Conservation (phyloP, 2,329 filamentous ascomycete species). For the Cryphonectria nitschkei region DNA sequence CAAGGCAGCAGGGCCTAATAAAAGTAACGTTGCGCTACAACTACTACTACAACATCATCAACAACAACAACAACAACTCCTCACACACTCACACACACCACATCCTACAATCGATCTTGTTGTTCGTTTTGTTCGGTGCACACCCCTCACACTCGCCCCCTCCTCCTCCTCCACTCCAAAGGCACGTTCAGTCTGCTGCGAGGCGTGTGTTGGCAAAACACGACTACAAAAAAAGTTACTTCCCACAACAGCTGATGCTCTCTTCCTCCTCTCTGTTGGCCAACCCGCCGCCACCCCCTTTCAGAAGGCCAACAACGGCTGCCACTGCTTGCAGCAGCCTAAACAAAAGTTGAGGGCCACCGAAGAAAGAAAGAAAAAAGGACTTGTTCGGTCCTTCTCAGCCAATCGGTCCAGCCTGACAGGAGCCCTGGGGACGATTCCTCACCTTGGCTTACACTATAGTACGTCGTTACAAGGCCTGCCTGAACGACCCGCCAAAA, state of each 20-base stretch:
- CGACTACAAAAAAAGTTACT: too few species aligned
- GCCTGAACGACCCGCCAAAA: background rate
- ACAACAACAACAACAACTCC: too few species aligned
- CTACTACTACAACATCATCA: background rate
- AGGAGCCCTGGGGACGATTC: background rate
- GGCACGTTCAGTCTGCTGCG: conserved; percentile 1
- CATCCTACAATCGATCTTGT: too few species aligned
- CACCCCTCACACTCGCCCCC: too few species aligned
- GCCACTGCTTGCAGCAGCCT: background rate
- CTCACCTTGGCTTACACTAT: background rate
- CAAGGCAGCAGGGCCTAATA: background rate
- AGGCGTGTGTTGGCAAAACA: too few species aligned
- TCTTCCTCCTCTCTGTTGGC: background rate
- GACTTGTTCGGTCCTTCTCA: background rate
- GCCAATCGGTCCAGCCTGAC: conserved; percentile 8
- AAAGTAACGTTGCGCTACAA: conserved; percentile 27
- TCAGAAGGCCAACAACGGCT: background rate
- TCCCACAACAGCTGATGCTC: background rate
- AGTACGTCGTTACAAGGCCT: background rate
- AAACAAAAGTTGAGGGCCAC: background rate
- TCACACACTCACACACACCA: too few species aligned
- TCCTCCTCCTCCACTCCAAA: background rate
- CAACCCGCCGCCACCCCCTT: background rate
- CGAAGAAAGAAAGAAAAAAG: background rate
- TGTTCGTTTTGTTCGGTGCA: too few species aligned